Percentiles rank a stretch among this genome's conserved stretches.
phyloP scores from a whole-genome alignment of 805 yeast species.

The Myxozyma mucilagina region DNA sequence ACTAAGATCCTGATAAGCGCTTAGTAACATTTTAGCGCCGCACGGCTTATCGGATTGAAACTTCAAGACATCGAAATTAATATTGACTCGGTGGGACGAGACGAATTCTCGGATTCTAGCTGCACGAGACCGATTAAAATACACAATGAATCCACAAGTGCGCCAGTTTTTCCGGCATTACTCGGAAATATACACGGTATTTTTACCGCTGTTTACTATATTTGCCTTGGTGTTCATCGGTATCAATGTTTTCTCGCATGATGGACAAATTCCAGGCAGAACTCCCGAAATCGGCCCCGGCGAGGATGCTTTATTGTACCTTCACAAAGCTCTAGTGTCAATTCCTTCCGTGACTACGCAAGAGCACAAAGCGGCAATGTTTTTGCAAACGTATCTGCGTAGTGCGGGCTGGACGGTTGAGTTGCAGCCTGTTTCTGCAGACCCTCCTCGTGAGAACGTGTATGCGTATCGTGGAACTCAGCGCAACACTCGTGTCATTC shows the following conservation, averaged over 20 bases:
- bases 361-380: constrained; percentile 46
- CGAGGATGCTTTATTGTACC: constrained; percentile 5
- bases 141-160: constrained; percentile 1
- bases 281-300: constrained; percentile 5
- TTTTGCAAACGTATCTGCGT: constrained; percentile 45
- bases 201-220: constrained; percentile 23
- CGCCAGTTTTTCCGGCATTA: constrained; percentile 23
- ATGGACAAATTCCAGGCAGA: constrained; percentile 4
- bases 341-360: constrained; percentile 43
- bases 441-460: constrained; percentile 48
- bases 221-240: constrained; percentile 15
- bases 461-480: constrained; percentile 55
- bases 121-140: neutral
- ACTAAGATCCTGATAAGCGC: no score
- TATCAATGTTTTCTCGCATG: constrained; percentile 2
- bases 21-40: no score
- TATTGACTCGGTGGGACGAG: no score
- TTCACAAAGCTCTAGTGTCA: constrained; percentile 43
- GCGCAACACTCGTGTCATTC: constrained; percentile 50
- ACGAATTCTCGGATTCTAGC: neutral
- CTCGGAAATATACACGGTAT: constrained; percentile 31
- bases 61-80: no score
- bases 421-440: constrained; percentile 41
- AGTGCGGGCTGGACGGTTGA: constrained; percentile 56
- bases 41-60: no score